Conservation (phyloP, 2,329 filamentous ascomycete species). For the Penicillium sp. region DNA sequence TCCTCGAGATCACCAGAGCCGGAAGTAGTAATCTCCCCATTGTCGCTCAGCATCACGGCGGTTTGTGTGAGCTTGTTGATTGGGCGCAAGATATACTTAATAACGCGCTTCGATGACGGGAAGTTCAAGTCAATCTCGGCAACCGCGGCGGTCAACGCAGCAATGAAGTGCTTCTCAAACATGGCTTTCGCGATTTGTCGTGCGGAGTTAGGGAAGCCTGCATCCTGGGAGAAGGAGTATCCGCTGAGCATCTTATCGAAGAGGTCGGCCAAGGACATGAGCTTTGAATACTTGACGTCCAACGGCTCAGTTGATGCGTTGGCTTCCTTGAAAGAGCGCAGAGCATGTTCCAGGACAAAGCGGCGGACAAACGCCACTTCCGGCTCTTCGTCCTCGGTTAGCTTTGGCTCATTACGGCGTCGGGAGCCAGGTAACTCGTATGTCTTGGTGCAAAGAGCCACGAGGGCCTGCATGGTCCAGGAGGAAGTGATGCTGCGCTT, state of each 20-base stretch:
- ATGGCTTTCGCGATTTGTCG: slow-evolving; percentile 89
- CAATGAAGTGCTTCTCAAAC: slow-evolving; percentile 97
- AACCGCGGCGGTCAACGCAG: slow-evolving; percentile 84
- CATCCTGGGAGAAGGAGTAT: slow-evolving; percentile 62
- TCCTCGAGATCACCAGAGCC: slow-evolving; percentile 69
- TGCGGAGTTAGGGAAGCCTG: slow-evolving; percentile 60
- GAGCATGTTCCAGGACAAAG: slow-evolving; percentile 89
- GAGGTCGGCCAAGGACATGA: slow-evolving; percentile 84
- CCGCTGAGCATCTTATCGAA: slow-evolving; percentile 91
- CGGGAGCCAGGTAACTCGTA: slow-evolving; percentile 68
- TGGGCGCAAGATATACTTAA: slow-evolving; percentile 94
- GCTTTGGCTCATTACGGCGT: slow-evolving; percentile 50
- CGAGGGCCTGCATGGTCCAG: slow-evolving; percentile 83
- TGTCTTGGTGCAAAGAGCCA: slow-evolving; percentile 85
- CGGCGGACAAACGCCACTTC: slow-evolving; percentile 84
- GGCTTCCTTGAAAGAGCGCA: slow-evolving; percentile 90
- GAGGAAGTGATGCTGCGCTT: slow-evolving; percentile 83
- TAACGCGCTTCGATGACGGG: slow-evolving; percentile 85
- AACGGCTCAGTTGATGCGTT: slow-evolving; percentile 75
- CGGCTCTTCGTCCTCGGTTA: slow-evolving; percentile 43
- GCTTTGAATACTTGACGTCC: slow-evolving; percentile 81
- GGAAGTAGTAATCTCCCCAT: slow-evolving; percentile 67
- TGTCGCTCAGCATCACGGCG: slow-evolving; percentile 80
- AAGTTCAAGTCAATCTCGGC: slow-evolving; percentile 96
- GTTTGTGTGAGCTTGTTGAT: slow-evolving; percentile 84